A percentile compares a stretch with the other conserved stretches of the same genome.
Evolutionary conservation across 2,329 filamentous ascomycete genomes (phyloP).

Genomic region (Graphilbum ipis-grandicollis): DNA sequence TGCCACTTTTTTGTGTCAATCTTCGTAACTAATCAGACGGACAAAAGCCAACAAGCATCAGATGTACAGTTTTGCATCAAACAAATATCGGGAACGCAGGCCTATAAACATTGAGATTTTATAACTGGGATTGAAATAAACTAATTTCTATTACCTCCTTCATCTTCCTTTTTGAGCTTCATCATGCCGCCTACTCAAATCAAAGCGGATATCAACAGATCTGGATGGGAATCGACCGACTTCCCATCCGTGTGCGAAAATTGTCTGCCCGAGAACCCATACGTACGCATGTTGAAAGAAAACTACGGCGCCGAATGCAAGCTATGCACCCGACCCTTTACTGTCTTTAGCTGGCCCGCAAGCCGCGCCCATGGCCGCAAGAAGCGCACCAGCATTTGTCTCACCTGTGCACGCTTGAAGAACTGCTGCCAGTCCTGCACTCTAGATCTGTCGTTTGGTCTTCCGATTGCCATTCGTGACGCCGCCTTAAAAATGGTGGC

Average conservation of each 20-base stretch:
- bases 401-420: conserved; percentile 92
- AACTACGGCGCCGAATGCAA: conserved; percentile 82
- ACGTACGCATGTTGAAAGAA: conserved; percentile 98
- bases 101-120: no score
- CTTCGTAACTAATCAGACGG: conserved; percentile 2
- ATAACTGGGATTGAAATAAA: no score
- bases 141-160: neutral
- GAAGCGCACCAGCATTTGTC: conserved; percentile 86
- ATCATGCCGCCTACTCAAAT: conserved; percentile 67
- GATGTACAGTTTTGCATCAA: no score
- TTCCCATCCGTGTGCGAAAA: conserved; percentile 82
- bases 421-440: conserved; percentile 99
- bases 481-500: conserved; percentile 96
- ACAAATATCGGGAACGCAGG: no score
- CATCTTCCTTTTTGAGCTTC: neutral
- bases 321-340: conserved; percentile 86
- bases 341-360: conserved; percentile 86
- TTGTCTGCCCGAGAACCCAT: conserved; percentile 90
- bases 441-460: conserved; percentile 88
- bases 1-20: neutral
- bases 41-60: no score
- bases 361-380: conserved; percentile 76
- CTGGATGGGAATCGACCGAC: conserved; percentile 88
- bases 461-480: conserved; percentile 89
- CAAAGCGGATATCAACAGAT: conserved; percentile 88